Conservation (phyloP, 2,329 filamentous ascomycete genomes). For the Conoideocrella luteorostrata region DNA sequence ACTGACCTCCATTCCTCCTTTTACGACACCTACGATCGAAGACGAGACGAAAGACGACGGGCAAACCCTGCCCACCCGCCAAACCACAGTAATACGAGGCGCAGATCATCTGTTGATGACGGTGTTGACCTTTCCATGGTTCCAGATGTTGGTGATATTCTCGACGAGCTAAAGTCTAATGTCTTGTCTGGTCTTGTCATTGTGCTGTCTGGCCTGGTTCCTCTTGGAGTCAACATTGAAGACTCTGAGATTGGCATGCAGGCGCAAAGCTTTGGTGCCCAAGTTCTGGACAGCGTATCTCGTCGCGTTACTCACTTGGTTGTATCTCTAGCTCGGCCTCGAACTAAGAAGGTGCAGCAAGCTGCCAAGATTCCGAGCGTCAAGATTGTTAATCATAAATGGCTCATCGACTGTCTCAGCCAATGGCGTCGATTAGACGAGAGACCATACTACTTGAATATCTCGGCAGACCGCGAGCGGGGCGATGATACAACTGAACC, state of each 20-base stretch:
- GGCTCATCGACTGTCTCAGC: constrained; percentile 79
- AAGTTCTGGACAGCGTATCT: constrained; percentile 50
- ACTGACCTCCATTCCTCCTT: constrained; percentile 70
- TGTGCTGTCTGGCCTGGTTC: constrained; percentile 86
- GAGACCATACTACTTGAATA: constrained; percentile 66
- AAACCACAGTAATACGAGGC: constrained; percentile 23
- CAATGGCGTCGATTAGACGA: constrained; percentile 81
- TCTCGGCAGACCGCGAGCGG: constrained; percentile 55
- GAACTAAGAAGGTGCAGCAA: constrained; percentile 86
- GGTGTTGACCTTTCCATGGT: constrained; percentile 47
- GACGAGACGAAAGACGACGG: constrained; percentile 30
- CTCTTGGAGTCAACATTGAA: constrained; percentile 70
- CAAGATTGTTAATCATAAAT: constrained; percentile 86
- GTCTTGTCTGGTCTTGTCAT: constrained; percentile 71
- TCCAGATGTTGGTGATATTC: constrained; percentile 80
- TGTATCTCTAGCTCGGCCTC: constrained; percentile 61
- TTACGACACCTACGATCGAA: constrained; percentile 72
- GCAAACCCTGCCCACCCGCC: constrained; percentile 28
- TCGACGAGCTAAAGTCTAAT: constrained; percentile 71
- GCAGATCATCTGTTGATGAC: constrained; percentile 29
- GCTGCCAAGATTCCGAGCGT: constrained; percentile 73
- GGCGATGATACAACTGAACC: constrained; percentile 27
- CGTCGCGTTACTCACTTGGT: constrained; percentile 68
- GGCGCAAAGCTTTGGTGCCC: constrained; percentile 77
- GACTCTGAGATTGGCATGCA: constrained; percentile 83